phyloP scores from a whole-genome alignment of 2,329 filamentous ascomycete species.

The Trichoderma polysporum region DNA sequence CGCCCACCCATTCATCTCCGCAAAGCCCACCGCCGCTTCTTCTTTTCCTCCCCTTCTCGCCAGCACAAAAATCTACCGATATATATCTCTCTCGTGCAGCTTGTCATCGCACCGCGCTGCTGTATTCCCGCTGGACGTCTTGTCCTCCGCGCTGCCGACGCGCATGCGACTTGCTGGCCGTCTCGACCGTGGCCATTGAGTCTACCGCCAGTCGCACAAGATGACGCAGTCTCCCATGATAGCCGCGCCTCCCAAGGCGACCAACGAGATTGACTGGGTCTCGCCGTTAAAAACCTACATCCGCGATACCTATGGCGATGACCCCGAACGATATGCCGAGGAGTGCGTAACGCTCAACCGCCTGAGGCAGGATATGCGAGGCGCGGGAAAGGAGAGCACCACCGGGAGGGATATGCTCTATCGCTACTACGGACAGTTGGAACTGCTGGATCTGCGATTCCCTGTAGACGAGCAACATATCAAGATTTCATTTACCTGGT shows the following conservation, averaged over 20 bases:
- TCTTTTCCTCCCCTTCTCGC: background rate
- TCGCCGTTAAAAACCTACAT: conserved; percentile 91
- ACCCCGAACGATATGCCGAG: conserved; percentile 91
- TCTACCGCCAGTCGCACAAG: conserved; percentile 26
- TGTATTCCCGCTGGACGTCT: conserved; percentile 3
- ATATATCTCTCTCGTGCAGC: conserved; percentile 2
- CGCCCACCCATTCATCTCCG: background rate
- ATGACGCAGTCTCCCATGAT: conserved; percentile 94
- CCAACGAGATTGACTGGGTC: conserved; percentile 98
- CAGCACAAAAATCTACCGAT: background rate
- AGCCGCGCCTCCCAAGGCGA: conserved; percentile 86
- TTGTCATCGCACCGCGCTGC: conserved; percentile 14
- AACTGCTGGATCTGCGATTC: conserved; percentile 89
- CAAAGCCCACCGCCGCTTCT: background rate
- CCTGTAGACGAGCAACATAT: conserved; percentile 99
- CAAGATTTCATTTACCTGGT: conserved; percentile 99
- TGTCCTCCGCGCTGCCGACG: conserved; percentile 17
- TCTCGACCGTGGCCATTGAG: conserved; percentile 16
- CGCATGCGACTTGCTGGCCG: conserved; percentile 21
- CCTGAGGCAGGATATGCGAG: conserved; percentile 95
- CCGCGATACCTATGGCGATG: conserved; percentile 88
- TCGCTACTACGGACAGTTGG: conserved; percentile 95
- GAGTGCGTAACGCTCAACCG: conserved; percentile 94
- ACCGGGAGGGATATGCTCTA: conserved; percentile 91
- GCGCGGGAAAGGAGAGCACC: conserved; percentile 93